Percentiles rank a stretch among this genome's conserved stretches.
phyloP scores from a whole-genome alignment of 805 yeast genomes.

The Wickerhamomyces subpelliculosus region DNA sequence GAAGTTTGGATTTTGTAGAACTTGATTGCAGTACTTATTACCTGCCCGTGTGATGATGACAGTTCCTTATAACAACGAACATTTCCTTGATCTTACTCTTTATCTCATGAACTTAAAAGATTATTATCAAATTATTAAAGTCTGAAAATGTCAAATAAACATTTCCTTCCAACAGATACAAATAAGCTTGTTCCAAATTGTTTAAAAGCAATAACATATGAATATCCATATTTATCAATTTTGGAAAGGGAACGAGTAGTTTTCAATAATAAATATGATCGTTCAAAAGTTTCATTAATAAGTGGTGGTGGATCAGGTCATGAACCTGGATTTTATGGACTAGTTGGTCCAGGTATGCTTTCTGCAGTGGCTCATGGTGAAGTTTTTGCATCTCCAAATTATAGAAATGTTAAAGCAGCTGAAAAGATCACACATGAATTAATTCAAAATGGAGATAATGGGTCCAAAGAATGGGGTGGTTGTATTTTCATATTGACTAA shows the following conservation, averaged over 20 bases:
- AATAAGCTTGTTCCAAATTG: not conserved
- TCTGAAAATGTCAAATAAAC: not conserved
- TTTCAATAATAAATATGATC: slow-evolving; percentile 4
- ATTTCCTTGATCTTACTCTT: no score
- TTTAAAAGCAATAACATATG: not conserved
- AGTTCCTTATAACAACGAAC: no score
- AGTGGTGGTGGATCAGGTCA: slow-evolving; percentile 39
- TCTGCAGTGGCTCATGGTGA: slow-evolving; percentile 35
- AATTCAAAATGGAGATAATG: slow-evolving; percentile 28
- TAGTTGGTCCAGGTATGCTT: slow-evolving; percentile 32
- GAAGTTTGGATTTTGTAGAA: no score
- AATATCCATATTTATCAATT: not conserved
- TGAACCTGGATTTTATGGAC: slow-evolving; percentile 36
- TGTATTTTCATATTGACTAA: not conserved
- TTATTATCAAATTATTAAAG: no score
- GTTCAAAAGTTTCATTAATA: slow-evolving; percentile 25
- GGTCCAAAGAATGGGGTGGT: not conserved
- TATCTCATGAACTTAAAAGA: no score
- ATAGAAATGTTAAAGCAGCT: slow-evolving; percentile 27
- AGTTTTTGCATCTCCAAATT: slow-evolving; percentile 35
- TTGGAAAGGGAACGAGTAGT: not conserved
- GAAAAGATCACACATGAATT: not conserved
- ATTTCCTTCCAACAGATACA: not conserved
- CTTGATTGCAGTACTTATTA: no score
- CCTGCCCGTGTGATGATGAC: no score